Percentiles rank a stretch among this genome's conserved stretches.
Conservation (phyloP, 2,329 filamentous ascomycete species). For the Curvularia sp. region DNA sequence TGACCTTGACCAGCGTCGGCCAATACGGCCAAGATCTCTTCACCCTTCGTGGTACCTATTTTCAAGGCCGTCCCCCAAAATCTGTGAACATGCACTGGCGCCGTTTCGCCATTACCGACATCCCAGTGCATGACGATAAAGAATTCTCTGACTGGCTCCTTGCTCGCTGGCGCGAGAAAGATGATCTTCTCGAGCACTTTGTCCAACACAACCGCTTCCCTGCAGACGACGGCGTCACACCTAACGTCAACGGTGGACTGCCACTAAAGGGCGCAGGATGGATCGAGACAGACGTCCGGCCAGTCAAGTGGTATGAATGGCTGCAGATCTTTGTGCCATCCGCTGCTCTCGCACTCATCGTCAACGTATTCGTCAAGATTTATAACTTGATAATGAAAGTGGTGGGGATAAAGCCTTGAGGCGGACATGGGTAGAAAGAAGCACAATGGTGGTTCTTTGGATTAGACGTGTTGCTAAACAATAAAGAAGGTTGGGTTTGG, state of each 20-base stretch:
- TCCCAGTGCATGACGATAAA: slow-evolving; percentile 76
- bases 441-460: background rate
- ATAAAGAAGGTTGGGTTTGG: background rate
- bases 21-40: slow-evolving; percentile 87
- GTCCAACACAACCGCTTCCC: slow-evolving; percentile 79
- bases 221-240: slow-evolving; percentile 56
- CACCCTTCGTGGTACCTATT: slow-evolving; percentile 83
- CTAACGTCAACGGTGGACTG: slow-evolving; percentile 25
- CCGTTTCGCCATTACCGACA: slow-evolving; percentile 77
- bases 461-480: background rate
- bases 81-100: slow-evolving; percentile 98
- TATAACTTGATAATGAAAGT: slow-evolving; percentile 30
- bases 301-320: slow-evolving; percentile 51
- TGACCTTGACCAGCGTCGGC: slow-evolving; percentile 43
- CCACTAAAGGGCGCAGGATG: slow-evolving; percentile 49
- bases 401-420: slow-evolving; percentile 16
- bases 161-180: slow-evolving; percentile 89
- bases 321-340: slow-evolving; percentile 54
- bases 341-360: slow-evolving; percentile 45
- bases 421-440: background rate
- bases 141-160: slow-evolving; percentile 83
- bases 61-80: slow-evolving; percentile 86
- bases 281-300: slow-evolving; percentile 57
- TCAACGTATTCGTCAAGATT: slow-evolving; percentile 41
- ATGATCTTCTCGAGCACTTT: slow-evolving; percentile 83